Evolutionary conservation across 139 green algal species (phyloP).

Genomic region (Diplosphaera chodatii): DNA sequence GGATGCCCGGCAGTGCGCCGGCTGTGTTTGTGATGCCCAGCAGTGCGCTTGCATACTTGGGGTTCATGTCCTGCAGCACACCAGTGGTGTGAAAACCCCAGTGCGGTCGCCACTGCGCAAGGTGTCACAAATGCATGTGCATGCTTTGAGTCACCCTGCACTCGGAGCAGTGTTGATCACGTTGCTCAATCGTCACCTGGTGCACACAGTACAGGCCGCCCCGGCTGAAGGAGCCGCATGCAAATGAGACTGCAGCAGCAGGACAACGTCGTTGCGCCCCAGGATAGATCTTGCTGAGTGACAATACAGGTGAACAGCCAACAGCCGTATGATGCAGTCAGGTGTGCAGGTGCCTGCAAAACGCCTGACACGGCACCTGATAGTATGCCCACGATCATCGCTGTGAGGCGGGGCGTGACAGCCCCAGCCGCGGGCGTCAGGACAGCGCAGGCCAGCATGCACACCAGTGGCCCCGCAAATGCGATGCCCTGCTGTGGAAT

Average conservation of each 20-base stretch:
- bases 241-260: conserved; percentile 32
- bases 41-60: conserved; percentile 68
- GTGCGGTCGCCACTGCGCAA: no score
- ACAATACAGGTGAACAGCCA: no score
- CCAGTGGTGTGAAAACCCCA: no score
- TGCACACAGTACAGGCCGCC: conserved; percentile 83
- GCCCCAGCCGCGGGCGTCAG: conserved; percentile 30
- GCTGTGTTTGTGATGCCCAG: conserved; percentile 74
- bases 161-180: not conserved
- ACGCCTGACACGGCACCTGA: not conserved
- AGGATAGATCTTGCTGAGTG: no score
- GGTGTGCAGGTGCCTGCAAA: no score
- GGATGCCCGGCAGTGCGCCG: conserved; percentile 65
- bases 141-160: not conserved
- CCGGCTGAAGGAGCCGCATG: conserved; percentile 49
- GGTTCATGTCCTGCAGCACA: conserved; percentile 53
- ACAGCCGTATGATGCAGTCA: no score
- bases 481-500: conserved; percentile 33
- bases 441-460: conserved; percentile 48
- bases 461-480: conserved; percentile 65
- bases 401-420: conserved; percentile 6
- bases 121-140: no score
- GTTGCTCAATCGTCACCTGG: conserved; percentile 26
- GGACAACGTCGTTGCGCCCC: not conserved
- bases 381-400: conserved; percentile 41